A percentile compares a stretch with the other conserved stretches of the same genome.
Conservation (phyloP, 352 stramenopile genomes). For the Phytophthora quininea region DNA sequence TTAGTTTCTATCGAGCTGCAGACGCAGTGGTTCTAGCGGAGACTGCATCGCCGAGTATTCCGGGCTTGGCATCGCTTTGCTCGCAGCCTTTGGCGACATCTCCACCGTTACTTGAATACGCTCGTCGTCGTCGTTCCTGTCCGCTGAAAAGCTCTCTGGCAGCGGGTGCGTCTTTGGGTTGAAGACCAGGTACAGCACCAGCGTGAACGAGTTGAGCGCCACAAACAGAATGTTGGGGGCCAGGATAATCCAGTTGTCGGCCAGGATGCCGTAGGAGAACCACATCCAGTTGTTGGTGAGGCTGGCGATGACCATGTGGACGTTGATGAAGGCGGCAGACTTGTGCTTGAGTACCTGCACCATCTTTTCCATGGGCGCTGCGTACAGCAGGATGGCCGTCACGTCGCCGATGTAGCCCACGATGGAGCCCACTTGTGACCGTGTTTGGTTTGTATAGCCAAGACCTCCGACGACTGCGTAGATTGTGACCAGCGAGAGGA, state of each 20-base stretch:
- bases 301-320: slow-evolving; percentile 50
- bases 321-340: slow-evolving; percentile 41
- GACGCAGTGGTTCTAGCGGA: slow-evolving; percentile 8
- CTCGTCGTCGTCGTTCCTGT: slow-evolving; percentile 1
- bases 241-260: slow-evolving; percentile 32
- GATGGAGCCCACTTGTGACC: slow-evolving; percentile 26
- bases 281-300: slow-evolving; percentile 52
- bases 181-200: slow-evolving; percentile 29
- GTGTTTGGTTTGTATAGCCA: slow-evolving; percentile 34
- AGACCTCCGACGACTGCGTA: slow-evolving; percentile 39
- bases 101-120: slow-evolving; percentile 13
- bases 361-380: slow-evolving; percentile 48
- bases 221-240: slow-evolving; percentile 34
- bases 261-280: slow-evolving; percentile 46
- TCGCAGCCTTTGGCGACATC: slow-evolving; percentile 9
- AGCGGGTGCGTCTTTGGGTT: slow-evolving; percentile 27
- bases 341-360: slow-evolving; percentile 46
- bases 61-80: slow-evolving; percentile 17
- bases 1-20: slow-evolving; percentile 4
- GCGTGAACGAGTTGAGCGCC: slow-evolving; percentile 24
- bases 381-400: slow-evolving; percentile 32
- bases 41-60: slow-evolving; percentile 18
- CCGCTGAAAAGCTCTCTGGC: slow-evolving; percentile 8
- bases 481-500: slow-evolving; percentile 21
- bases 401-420: slow-evolving; percentile 36